Conservation (phyloP, 352 stramenopile species). For the Phytophthora crassamura region DNA sequence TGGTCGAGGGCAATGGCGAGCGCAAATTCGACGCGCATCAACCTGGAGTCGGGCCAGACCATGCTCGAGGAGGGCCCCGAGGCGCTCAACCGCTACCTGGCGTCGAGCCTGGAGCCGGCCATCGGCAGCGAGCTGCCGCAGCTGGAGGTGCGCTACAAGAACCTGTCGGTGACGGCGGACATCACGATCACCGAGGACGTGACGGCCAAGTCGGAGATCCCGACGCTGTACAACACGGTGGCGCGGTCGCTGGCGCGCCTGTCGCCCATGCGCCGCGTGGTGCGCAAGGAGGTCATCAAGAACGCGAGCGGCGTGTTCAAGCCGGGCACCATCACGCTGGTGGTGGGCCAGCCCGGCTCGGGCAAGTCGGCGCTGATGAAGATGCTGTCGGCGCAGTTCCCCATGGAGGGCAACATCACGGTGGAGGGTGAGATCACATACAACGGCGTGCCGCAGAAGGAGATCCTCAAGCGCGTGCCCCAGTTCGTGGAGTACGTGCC, state of each 20-base stretch:
- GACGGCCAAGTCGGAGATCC: conserved; percentile 25
- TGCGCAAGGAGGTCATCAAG: conserved; percentile 40
- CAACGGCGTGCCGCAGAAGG: conserved; percentile 19
- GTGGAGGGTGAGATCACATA: conserved; percentile 28
- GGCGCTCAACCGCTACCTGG: conserved; percentile 32
- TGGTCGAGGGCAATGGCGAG: conserved; percentile 6
- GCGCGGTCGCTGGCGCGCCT: conserved; percentile 12
- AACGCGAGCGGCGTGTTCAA: conserved; percentile 31
- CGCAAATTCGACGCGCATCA: conserved; percentile 8
- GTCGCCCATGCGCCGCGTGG: conserved; percentile 24
- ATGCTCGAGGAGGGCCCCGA: conserved; percentile 33
- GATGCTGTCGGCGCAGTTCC: conserved; percentile 29
- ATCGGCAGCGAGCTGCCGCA: conserved; percentile 49
- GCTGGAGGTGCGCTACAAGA: conserved; percentile 55
- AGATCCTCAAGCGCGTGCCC: conserved; percentile 22
- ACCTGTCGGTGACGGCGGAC: conserved; percentile 50
- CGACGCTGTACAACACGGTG: conserved; percentile 49
- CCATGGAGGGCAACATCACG: conserved; percentile 24
- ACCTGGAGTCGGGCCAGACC: conserved; percentile 24
- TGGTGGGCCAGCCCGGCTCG: conserved; percentile 11
- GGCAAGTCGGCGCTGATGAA: conserved; percentile 34
- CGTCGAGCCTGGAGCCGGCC: conserved; percentile 38
- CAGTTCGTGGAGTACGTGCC: conserved; percentile 37
- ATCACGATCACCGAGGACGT: conserved; percentile 30
- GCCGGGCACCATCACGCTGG: conserved; percentile 18